A percentile compares a stretch with the other conserved stretches of the same genome.
Conservation (phyloP, 257 asterid genomes). For the Leptodermis oblonga region DNA sequence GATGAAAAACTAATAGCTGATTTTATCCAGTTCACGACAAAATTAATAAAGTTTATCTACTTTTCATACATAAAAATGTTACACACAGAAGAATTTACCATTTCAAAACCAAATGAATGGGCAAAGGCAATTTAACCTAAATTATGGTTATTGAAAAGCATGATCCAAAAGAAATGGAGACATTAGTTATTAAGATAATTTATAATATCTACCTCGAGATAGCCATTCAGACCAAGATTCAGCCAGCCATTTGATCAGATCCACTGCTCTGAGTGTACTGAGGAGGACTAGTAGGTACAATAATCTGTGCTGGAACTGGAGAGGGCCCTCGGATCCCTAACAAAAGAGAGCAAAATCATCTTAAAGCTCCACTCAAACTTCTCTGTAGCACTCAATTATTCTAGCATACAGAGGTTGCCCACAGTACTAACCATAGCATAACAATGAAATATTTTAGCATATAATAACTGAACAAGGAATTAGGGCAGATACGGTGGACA, state of each 20-base stretch:
- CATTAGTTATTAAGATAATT: background rate
- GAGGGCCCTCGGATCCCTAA: slow-evolving; percentile 23
- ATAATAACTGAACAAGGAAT: background rate
- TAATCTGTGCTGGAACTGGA: slow-evolving; percentile 26
- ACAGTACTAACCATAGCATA: background rate
- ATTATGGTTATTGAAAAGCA: background rate
- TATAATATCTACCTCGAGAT: slow-evolving; percentile 17
- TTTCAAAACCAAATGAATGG: background rate
- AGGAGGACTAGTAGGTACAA: slow-evolving; percentile 25
- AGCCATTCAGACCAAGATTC: slow-evolving; percentile 12
- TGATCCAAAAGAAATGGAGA: background rate
- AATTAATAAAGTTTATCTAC: background rate
- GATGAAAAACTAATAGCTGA: background rate
- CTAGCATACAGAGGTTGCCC: background rate
- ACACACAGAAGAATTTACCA: background rate
- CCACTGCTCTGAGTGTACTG: slow-evolving; percentile 27
- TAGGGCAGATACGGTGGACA: background rate
- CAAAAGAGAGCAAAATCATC: background rate
- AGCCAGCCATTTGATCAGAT: slow-evolving; percentile 32
- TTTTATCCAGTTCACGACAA: background rate
- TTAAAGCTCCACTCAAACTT: background rate
- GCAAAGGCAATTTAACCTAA: background rate
- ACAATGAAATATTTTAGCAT: background rate
- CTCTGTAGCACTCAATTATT: background rate
- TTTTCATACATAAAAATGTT: background rate